Evolutionary conservation across 2,329 filamentous ascomycete species (phyloP).

Genomic region (Thermoascus crustaceus): DNA sequence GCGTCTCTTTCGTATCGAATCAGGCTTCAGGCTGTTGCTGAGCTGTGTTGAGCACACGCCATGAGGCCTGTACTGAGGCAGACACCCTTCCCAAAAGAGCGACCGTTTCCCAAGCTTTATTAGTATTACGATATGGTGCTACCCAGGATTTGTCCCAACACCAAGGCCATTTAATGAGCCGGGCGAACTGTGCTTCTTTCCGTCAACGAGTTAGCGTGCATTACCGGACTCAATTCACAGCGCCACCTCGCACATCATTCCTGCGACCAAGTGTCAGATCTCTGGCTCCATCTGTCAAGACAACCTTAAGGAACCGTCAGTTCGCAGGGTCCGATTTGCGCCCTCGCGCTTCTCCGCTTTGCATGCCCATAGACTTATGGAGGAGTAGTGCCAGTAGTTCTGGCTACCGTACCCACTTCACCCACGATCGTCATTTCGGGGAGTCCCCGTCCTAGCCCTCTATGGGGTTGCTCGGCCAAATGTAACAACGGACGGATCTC

Average conservation of each 20-base stretch:
- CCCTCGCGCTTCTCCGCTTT: conserved; percentile 8
- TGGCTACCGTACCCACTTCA: conserved; percentile 16
- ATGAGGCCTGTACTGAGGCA: conserved; percentile 2
- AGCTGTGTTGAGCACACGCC: background rate
- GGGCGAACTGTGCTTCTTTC: conserved; percentile 5
- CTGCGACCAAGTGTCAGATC: conserved; percentile 11
- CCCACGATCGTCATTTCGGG: conserved; percentile 17
- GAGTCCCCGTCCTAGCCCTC: conserved; percentile 12
- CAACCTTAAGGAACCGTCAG: conserved; percentile 14
- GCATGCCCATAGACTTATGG: conserved; percentile 11
- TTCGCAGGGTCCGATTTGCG: conserved; percentile 8
- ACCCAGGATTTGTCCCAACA: background rate
- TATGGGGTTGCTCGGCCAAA: conserved; percentile 12
- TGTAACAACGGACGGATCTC: conserved; percentile 12
- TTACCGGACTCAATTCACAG: conserved; percentile 5
- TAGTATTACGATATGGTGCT: conserved; percentile 2
- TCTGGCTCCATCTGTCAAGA: conserved; percentile 21
- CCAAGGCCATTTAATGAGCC: background rate
- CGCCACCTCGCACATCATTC: conserved; percentile 11
- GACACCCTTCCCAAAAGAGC: background rate
- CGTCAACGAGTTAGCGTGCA: conserved; percentile 10
- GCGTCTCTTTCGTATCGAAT: conserved; percentile 4
- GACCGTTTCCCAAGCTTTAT: background rate
- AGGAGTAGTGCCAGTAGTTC: conserved; percentile 14
- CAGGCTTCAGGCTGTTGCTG: background rate